Base-by-base conservation (phyloP, 768 basidiomycete species). In the Mrakia frigida region DNA sequence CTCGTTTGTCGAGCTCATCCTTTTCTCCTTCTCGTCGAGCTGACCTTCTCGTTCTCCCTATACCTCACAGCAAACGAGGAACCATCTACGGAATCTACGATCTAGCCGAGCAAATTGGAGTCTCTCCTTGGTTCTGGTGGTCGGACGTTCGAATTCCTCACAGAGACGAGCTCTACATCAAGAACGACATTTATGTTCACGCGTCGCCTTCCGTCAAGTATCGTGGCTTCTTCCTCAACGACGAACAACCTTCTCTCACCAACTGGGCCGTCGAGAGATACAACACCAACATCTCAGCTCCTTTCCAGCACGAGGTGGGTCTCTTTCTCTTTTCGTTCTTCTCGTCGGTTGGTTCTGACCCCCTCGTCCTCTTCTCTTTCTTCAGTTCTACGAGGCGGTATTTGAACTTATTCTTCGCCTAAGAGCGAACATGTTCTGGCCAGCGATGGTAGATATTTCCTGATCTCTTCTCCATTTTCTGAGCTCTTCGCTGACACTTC, bases 391-490 rank as follows among this genome's bases (percentile, higher is more conserved):
- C 68, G 81, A 79, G 52, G 60, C 61, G 67, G 56, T 80, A 68
- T 91, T 89, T 77, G 90, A 91, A 81, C 82, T 91, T 53, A 83
- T 92, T 69, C 84, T 91, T 63, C 85, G 90, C 21, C 81, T 91
- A 77, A 90, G 88, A 80, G 89, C 85, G 33, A 92, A 92, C 82
- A 88, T 89, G 80, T 82, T 91, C 10, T 91, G 90, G 90, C 90
- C 90, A 21, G 85, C 82, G n/a, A 81, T 56, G 46, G 46, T 50
- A 18, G 16, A 18, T 50, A 14, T 50, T 21, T 2, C 18, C 21
- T 18, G 0, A 18, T 18, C 59, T 60, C 59, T 11, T n/a, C 56
- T 60, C n/a, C n/a, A 2, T 60, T 16, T 16, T n/a, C n/a, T n/a
- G n/a, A n/a, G n/a, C 59, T 33, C n/a, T 4, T 60, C 59, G n/a